A percentile compares a stretch with the other conserved stretches of the same genome.
Conservation (phyloP, 2,329 filamentous ascomycete genomes). For the Fusarium neocosmosporiellum region DNA sequence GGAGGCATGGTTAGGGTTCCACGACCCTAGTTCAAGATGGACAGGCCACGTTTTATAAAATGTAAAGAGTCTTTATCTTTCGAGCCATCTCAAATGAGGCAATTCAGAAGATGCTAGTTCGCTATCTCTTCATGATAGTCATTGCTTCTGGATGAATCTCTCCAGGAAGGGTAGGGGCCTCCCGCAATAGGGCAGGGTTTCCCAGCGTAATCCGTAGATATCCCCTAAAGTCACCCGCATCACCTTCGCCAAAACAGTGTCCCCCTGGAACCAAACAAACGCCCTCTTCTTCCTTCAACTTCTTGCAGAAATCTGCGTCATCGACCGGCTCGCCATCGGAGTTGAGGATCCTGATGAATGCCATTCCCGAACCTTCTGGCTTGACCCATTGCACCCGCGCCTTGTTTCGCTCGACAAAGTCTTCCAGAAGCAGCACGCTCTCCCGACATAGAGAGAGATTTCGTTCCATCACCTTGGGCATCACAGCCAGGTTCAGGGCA, state of each 20-base stretch:
- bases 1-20: too few species aligned
- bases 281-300: background rate
- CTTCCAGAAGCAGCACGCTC: background rate
- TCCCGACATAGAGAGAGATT: conserved; percentile 49
- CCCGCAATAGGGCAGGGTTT: background rate
- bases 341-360: background rate
- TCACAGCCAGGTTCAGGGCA: conserved; percentile 67
- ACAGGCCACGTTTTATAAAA: background rate
- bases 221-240: background rate
- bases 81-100: too few species aligned
- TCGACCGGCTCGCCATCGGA: background rate
- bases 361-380: background rate
- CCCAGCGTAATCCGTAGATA: background rate
- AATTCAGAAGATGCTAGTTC: too few species aligned
- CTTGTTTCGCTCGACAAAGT: background rate
- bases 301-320: background rate
- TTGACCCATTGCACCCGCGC: background rate
- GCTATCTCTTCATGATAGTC: too few species aligned
- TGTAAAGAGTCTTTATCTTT: too few species aligned
- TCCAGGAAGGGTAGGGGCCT: background rate
- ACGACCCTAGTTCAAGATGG: too few species aligned
- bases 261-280: background rate
- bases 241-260: background rate
- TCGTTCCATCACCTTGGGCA: conserved; percentile 59
- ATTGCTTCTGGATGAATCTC: background rate